Conservation (phyloP, 345 rosid genomes). For the Corchorus capsularis region DNA sequence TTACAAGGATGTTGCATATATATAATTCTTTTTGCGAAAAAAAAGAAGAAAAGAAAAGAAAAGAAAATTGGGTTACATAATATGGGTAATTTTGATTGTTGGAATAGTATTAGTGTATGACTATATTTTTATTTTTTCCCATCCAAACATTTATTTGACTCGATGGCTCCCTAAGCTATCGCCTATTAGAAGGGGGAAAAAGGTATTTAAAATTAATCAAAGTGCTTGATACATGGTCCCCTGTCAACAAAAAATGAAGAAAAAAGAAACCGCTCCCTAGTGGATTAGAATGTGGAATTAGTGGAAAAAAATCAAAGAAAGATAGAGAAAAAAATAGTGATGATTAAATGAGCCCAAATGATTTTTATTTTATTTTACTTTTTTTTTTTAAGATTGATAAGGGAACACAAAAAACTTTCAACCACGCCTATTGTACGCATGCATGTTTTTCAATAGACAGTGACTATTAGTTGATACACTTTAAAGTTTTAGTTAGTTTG, state of each 20-base stretch:
- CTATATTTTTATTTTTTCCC: no score
- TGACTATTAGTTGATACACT: background rate
- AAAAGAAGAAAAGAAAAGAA: no score
- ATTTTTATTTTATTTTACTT: background rate
- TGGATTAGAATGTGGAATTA: background rate
- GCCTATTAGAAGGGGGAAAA: no score
- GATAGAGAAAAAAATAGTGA: background rate
- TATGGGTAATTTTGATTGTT: no score
- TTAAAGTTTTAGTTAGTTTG: constrained; percentile 19
- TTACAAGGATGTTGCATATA: no score
- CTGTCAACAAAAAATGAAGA: background rate
- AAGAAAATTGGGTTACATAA: no score
- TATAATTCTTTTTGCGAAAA: no score
- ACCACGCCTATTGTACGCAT: background rate
- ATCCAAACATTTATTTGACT: no score
- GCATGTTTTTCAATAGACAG: constrained; percentile 12
- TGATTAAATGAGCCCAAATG: background rate
- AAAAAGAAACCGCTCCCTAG: background rate
- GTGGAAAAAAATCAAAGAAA: background rate
- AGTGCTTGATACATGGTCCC: no score
- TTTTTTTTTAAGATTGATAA: background rate
- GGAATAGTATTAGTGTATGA: no score
- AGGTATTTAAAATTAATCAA: no score
- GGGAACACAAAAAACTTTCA: background rate
- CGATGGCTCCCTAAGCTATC: no score